Percentiles rank a stretch among this genome's conserved stretches.
Evolutionary conservation across 2,329 filamentous ascomycete genomes (phyloP).

Genomic region (Beauveria pseudobassiana): DNA sequence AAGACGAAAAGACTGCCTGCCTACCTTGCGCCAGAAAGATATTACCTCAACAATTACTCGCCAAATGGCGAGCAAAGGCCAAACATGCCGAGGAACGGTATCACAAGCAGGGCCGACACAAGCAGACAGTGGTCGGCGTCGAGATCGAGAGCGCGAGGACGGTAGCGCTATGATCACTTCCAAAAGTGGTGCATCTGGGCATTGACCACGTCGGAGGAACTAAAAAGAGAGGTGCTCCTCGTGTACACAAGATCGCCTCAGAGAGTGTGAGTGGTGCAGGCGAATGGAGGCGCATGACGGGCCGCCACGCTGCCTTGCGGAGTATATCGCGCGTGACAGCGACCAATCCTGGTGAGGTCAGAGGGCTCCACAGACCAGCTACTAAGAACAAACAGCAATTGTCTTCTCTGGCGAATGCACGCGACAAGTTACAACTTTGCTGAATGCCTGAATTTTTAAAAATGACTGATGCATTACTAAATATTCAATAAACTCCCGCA

Average conservation of each 20-base stretch:
- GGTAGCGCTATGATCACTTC: too few relatives aligned
- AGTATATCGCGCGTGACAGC: conserved; percentile 2
- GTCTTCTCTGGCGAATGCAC: neutral
- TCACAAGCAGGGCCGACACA: conserved; percentile 23
- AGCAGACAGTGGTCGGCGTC: neutral
- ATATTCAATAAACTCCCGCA: conserved; percentile 15
- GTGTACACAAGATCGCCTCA: neutral
- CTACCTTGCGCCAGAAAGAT: conserved; percentile 55
- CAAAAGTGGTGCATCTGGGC: conserved; percentile 2
- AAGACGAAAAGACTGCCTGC: conserved; percentile 19
- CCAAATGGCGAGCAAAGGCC: conserved; percentile 42
- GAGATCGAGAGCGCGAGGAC: neutral
- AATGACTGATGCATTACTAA: neutral
- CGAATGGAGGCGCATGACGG: conserved; percentile 5
- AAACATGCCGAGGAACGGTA: conserved; percentile 30
- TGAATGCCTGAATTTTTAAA: neutral
- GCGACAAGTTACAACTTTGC: neutral
- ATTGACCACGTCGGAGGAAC: conserved; percentile 1
- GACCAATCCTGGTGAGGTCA: neutral
- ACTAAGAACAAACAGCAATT: neutral
- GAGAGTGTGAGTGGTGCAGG: neutral
- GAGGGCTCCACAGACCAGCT: neutral
- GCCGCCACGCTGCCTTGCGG: neutral
- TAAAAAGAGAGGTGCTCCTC: conserved; percentile 1
- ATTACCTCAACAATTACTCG: conserved; percentile 54